Evolutionary conservation across 2,329 filamentous ascomycete genomes (phyloP).

Genomic region (Dothideomycetidae sp.): DNA sequence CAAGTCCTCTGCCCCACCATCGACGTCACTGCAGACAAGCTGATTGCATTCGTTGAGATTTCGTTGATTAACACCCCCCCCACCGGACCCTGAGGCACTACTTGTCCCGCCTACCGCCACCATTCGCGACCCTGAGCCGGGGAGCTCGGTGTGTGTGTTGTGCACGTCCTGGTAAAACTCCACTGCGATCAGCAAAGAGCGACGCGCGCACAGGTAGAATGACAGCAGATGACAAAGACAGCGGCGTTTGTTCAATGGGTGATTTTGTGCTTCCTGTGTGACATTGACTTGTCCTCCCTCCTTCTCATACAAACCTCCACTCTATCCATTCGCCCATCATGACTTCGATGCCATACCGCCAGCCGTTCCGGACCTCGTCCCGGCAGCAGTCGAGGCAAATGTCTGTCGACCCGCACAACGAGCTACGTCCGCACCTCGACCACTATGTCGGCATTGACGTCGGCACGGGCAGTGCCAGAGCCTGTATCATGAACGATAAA

Average conservation of each 20-base stretch:
- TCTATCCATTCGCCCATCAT: constrained; percentile 10
- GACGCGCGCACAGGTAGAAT: no score
- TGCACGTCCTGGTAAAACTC: no score
- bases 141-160: no score
- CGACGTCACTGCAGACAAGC: no score
- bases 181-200: no score
- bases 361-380: constrained; percentile 22
- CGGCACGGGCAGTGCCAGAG: constrained; percentile 85
- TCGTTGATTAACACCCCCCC: no score
- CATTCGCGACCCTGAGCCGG: background rate
- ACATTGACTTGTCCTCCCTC: constrained; percentile 1
- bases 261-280: no score
- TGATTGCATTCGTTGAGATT: no score
- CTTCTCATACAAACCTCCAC: no score
- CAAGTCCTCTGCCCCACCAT: no score
- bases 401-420: constrained; percentile 40
- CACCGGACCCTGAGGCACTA: no score
- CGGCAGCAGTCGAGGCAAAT: constrained; percentile 32
- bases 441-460: constrained; percentile 84
- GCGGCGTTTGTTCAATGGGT: no score
- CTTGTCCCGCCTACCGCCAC: background rate
- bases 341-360: constrained; percentile 12
- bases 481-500: constrained; percentile 83
- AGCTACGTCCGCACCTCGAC: constrained; percentile 41
- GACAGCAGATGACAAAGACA: background rate